These are phyloP conservation scores for Naematelia aurantialba DNA, from an alignment of 768 basidiomycete genomes.

Conservation along the genomic window DNA sequence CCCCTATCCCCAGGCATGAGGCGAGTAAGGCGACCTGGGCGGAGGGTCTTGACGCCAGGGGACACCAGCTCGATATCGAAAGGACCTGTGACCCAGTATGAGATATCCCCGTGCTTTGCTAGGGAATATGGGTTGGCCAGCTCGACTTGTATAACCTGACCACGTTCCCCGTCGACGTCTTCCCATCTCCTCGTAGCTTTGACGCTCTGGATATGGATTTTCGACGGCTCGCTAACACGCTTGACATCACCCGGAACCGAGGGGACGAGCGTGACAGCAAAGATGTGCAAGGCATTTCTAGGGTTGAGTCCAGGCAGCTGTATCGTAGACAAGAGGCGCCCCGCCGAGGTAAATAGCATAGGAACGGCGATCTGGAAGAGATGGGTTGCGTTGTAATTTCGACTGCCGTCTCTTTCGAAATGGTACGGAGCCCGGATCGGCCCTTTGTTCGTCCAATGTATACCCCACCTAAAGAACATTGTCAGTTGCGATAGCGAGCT, in stretches of 20 bases:
- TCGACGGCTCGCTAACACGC: not conserved
- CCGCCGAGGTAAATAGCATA: not conserved
- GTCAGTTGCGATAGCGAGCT: too few relatives aligned
- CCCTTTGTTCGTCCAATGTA: constrained; percentile 8
- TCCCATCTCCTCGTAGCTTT: constrained; percentile 7
- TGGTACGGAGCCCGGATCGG: constrained; percentile 4
- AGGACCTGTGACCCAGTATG: not conserved
- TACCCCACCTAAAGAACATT: not conserved
- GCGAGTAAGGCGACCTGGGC: not conserved
- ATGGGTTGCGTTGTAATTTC: constrained; percentile 8
- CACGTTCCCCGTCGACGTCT: not conserved
- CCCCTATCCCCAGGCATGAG: constrained; percentile 10
- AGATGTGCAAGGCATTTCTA: constrained; percentile 3
- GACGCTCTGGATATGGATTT: not conserved
- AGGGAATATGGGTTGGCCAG: constrained; percentile 3
- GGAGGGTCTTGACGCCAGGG: not conserved
- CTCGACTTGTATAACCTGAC: constrained; percentile 5
- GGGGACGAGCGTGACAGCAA: not conserved
- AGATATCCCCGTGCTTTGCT: not conserved
- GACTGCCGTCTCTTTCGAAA: not conserved
- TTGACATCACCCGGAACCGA: not conserved
- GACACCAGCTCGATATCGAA: not conserved
- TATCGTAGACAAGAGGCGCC: not conserved
- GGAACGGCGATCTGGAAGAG: not conserved
- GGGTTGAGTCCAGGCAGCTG: not conserved